Base-by-base conservation (phyloP, 2,329 filamentous ascomycete genomes). In the Phyllosticta citriasiana region DNA sequence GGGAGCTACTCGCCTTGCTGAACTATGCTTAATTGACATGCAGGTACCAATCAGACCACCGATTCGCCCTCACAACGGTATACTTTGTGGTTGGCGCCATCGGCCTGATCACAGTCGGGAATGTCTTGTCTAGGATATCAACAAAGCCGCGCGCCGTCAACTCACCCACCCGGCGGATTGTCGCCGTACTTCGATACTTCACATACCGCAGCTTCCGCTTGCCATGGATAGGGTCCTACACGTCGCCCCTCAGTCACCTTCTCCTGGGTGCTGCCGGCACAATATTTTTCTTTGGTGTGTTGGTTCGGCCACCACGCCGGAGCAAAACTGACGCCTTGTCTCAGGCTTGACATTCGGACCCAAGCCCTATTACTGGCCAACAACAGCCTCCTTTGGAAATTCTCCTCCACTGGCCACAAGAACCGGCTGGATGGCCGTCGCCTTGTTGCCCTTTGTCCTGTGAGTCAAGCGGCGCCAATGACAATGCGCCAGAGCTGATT, bases 381-480 rank as follows among this genome's bases (percentile, higher is more conserved):
- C 63, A 51, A 62, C 53, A 10, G 26, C 57, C 12, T 62, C 55
- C 0, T 64, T 50, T 53, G 63, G 63, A 14, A 50, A 64, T 9
- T 71, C 69, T 10, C 69, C 69, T n/a, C 70, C 70, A 22, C 57
- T 72, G 4, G 70, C 65, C 4, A 71, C 67, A 0, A 61, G 70
- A 52, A 65, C 67, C 1, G 69, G 69, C 6, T 71, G 69, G 68
- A 63, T 71, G 65, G 65, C 69, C 12, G 57, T 71, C n/a, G 70
- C 63, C 3, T 67, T 67, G 25, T 66, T 71, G 62, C 69, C 69
- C 8, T 69, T 71, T 55, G 60, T 70, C 12, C 66, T 72, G 66
- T 69, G 55, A 12, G 65, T 63, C 16, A 3, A 10, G 24, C 2
- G 5, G 4, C 2, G 1, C 2, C 1, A 8, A 22, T 4, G 14